Evolutionary conservation across 1,139 yeast species (phyloP).

Genomic region (Zygosaccharomyces sapae): DNA sequence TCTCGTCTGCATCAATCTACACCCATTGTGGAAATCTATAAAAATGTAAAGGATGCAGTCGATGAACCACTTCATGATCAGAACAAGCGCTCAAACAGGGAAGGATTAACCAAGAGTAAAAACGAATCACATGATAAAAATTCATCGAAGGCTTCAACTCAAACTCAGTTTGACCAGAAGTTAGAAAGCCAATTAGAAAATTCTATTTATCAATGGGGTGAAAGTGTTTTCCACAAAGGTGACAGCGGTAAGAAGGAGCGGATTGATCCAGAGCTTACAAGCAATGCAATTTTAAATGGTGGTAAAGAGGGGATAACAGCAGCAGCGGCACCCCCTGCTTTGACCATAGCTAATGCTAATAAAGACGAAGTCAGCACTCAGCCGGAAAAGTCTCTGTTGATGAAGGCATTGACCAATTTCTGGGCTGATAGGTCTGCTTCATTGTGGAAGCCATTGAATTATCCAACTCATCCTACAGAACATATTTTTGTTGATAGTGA

Average conservation of each 20-base stretch:
- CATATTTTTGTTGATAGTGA: constrained; percentile 93
- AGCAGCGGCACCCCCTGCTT: constrained; percentile 23
- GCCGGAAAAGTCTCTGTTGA: constrained; percentile 68
- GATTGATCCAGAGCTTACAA: constrained; percentile 6
- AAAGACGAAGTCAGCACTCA: constrained; percentile 33
- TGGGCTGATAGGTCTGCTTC: constrained; percentile 98
- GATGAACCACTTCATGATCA: constrained; percentile 42
- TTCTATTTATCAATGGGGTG: constrained; percentile 35
- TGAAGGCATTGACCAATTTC: constrained; percentile 81
- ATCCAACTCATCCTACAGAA: constrained; percentile 75
- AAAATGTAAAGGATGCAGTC: constrained; percentile 86
- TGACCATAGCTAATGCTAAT: constrained; percentile 25
- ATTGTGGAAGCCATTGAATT: constrained; percentile 87
- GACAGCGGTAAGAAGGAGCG: constrained; percentile 4
- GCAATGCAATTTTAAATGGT: constrained; percentile 11
- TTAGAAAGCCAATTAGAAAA: constrained; percentile 32
- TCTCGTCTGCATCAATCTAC: constrained; percentile 70
- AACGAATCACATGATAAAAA: constrained; percentile 2
- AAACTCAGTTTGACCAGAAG: constrained; percentile 17
- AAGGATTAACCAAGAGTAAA: constrained; percentile 2
- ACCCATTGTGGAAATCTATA: constrained; percentile 89
- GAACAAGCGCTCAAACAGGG: constrained; percentile 11
- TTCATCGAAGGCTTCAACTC: constrained; percentile 5
- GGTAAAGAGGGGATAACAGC: constrained; percentile 12
- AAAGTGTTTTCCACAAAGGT: constrained; percentile 17